These are phyloP conservation scores for Argentina anserina DNA, from an alignment of 306 rosid species.

Conservation along the genomic window DNA sequence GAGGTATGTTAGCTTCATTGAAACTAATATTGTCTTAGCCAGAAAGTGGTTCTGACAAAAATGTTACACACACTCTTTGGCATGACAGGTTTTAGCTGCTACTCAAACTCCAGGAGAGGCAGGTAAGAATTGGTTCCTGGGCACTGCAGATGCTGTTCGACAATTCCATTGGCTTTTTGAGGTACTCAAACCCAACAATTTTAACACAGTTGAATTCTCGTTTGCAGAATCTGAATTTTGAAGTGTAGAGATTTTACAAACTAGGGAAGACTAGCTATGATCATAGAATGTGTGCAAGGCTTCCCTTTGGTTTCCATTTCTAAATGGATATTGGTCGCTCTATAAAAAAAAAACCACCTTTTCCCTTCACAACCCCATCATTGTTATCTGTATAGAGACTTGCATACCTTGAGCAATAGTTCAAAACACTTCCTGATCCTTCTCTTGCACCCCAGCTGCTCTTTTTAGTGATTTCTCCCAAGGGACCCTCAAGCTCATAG, in stretches of 20 bases:
- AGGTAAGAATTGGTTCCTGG: conserved; percentile 89
- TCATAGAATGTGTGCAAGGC: conserved; percentile 13
- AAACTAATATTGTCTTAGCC: neutral
- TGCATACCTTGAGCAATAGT: conserved; percentile 13
- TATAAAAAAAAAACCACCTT: conserved; percentile 17
- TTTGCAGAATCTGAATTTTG: neutral
- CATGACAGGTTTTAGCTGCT: conserved; percentile 84
- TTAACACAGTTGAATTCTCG: too few species aligned
- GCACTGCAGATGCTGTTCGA: conserved; percentile 98
- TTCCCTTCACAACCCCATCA: neutral
- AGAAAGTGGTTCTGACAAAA: neutral
- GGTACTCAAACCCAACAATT: conserved; percentile 36
- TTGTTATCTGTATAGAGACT: conserved; percentile 12
- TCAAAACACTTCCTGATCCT: conserved; percentile 18
- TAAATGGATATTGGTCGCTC: conserved; percentile 20
- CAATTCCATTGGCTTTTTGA: conserved; percentile 99
- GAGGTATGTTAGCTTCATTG: conserved; percentile 47
- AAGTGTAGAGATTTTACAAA: neutral
- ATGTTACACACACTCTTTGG: neutral
- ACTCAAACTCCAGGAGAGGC: conserved; percentile 93
- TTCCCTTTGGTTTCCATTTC: conserved; percentile 14
- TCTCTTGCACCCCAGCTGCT: neutral
- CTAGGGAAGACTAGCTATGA: neutral
- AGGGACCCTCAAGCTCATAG: conserved; percentile 3
- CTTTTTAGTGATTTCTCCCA: neutral